Percentiles rank a stretch among this genome's conserved stretches.
Evolutionary conservation across 805 yeast species (phyloP).

Genomic region (Huiozyma naganishii): DNA sequence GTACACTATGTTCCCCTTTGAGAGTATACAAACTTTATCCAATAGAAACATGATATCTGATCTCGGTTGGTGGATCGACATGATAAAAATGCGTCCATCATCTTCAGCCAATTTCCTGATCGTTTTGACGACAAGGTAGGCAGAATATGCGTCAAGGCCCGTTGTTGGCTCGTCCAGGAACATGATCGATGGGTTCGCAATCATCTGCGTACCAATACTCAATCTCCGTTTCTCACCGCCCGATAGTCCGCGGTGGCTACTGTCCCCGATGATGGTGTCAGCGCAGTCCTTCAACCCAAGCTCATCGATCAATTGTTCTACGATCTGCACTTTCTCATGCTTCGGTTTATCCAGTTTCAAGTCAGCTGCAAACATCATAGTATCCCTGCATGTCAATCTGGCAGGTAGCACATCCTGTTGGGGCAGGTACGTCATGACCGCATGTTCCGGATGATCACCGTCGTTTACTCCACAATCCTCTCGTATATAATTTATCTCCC

Average conservation of each 20-base stretch:
- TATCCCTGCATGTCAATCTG: slow-evolving; percentile 61
- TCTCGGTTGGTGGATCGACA: slow-evolving; percentile 79
- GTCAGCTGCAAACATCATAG: slow-evolving; percentile 60
- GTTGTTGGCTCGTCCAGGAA: slow-evolving; percentile 86
- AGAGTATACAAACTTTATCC: slow-evolving; percentile 56
- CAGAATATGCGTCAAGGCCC: slow-evolving; percentile 72
- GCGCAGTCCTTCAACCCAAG: slow-evolving; percentile 57
- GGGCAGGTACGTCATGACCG: slow-evolving; percentile 46
- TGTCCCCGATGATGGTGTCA: slow-evolving; percentile 47
- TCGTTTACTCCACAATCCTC: slow-evolving; percentile 4
- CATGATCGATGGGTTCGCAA: slow-evolving; percentile 64
- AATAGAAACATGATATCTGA: slow-evolving; percentile 61
- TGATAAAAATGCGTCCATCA: slow-evolving; percentile 58
- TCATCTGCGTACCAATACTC: slow-evolving; percentile 66
- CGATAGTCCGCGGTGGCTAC: slow-evolving; percentile 49
- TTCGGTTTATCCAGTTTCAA: slow-evolving; percentile 43
- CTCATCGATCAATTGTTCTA: slow-evolving; percentile 50
- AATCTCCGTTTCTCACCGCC: slow-evolving; percentile 80
- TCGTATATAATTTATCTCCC: slow-evolving; percentile 29
- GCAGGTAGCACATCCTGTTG: slow-evolving; percentile 70
- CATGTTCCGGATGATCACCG: slow-evolving; percentile 2
- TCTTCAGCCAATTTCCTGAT: slow-evolving; percentile 44
- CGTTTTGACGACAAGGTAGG: slow-evolving; percentile 50
- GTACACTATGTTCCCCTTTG: slow-evolving; percentile 48
- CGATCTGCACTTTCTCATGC: slow-evolving; percentile 37